Evolutionary conservation across 1,139 yeast species (phyloP).

Genomic region (Yamadazyma pseudoaaseri): DNA sequence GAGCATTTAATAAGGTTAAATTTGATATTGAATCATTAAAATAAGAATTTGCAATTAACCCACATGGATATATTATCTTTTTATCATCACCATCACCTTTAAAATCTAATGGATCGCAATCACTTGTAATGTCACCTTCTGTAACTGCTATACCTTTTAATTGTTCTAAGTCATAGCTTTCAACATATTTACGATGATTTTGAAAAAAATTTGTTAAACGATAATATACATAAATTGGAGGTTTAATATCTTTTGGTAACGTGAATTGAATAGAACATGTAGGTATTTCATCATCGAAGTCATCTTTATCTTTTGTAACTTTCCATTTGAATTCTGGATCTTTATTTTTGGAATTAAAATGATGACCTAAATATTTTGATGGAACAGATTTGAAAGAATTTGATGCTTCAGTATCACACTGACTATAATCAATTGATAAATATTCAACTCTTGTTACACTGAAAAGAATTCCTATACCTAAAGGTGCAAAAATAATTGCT

Average conservation of each 20-base stretch:
- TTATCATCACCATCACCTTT: slow-evolving; percentile 30
- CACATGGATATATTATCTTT: slow-evolving; percentile 79
- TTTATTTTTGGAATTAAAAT: slow-evolving; percentile 48
- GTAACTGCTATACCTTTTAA: slow-evolving; percentile 60
- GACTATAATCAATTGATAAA: slow-evolving; percentile 56
- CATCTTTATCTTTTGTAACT: slow-evolving; percentile 31
- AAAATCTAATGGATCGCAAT: slow-evolving; percentile 60
- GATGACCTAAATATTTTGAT: slow-evolving; percentile 47
- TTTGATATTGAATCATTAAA: slow-evolving; percentile 80
- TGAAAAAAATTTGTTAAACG: slow-evolving; percentile 73
- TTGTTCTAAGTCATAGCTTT: slow-evolving; percentile 65
- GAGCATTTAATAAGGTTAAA: slow-evolving; percentile 45
- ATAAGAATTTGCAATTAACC: slow-evolving; percentile 87
- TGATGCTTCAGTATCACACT: slow-evolving; percentile 47
- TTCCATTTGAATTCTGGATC: slow-evolving; percentile 57
- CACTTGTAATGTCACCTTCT: slow-evolving; percentile 41
- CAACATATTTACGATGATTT: slow-evolving; percentile 76
- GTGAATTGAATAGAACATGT: slow-evolving; percentile 59
- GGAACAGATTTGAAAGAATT: slow-evolving; percentile 47
- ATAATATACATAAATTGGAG: slow-evolving; percentile 66
- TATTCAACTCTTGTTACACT: slow-evolving; percentile 62
- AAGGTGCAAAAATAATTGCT: slow-evolving; percentile 70
- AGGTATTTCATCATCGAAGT: slow-evolving; percentile 33
- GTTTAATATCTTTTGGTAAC: slow-evolving; percentile 55
- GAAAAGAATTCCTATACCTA: slow-evolving; percentile 66